These are phyloP conservation scores for Paraleonurus japonicus DNA, from an alignment of 257 asterid species.

Conservation along the genomic window DNA sequence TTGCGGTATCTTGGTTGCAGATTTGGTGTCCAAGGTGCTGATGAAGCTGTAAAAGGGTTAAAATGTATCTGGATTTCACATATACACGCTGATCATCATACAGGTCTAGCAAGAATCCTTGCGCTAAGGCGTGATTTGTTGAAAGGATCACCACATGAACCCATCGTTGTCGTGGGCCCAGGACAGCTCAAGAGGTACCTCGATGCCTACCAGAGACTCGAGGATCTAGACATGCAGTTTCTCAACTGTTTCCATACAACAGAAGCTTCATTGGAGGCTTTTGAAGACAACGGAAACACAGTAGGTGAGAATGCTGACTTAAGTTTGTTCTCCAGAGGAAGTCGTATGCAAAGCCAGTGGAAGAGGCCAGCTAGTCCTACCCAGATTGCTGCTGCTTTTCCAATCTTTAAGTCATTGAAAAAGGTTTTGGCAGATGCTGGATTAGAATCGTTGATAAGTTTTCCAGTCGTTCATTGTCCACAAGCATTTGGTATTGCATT, in stretches of 20 bases:
- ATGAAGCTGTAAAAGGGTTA: slow-evolving; percentile 67
- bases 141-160: slow-evolving; percentile 63
- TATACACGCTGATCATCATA: slow-evolving; percentile 97
- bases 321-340: slow-evolving; percentile 58
- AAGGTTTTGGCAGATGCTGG: slow-evolving; percentile 65
- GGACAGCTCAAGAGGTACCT: slow-evolving; percentile 80
- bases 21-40: slow-evolving; percentile 80
- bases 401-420: slow-evolving; percentile 46
- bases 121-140: slow-evolving; percentile 70
- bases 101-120: slow-evolving; percentile 94
- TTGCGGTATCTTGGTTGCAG: slow-evolving; percentile 34
- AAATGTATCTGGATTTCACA: slow-evolving; percentile 95
- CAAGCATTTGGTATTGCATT: slow-evolving; percentile 74
- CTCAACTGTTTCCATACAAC: slow-evolving; percentile 79
- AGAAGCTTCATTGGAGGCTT: slow-evolving; percentile 50
- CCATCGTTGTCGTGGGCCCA: slow-evolving; percentile 78
- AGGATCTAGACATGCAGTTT: slow-evolving; percentile 89
- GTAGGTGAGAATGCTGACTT: slow-evolving; percentile 29
- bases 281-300: slow-evolving; percentile 32
- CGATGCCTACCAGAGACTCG: slow-evolving; percentile 92
- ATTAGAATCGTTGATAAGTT: slow-evolving; percentile 60
- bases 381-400: slow-evolving; percentile 37
- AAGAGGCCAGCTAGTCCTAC: slow-evolving; percentile 51
- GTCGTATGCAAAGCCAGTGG: slow-evolving; percentile 72
- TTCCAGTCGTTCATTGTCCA: slow-evolving; percentile 88